Percentiles rank a stretch among this genome's conserved stretches.
These are phyloP conservation scores for Gaeumannomyces sp. DNA, from an alignment of 2,329 filamentous ascomycete genomes.

Conservation along the genomic window DNA sequence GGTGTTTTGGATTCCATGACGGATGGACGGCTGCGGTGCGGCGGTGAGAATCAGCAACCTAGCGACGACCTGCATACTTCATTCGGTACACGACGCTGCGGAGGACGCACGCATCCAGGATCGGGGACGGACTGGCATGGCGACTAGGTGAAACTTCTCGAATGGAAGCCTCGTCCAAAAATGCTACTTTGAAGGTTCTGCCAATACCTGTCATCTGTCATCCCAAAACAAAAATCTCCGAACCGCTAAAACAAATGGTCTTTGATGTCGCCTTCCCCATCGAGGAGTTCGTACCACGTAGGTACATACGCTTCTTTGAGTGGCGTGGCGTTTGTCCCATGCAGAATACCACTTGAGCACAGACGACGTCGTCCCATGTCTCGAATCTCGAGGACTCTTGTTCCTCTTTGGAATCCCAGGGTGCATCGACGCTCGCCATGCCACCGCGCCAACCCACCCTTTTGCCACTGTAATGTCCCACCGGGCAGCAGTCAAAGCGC, in stretches of 20 bases:
- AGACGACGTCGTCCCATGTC: neutral
- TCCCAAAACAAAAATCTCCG: neutral
- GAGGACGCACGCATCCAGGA: neutral
- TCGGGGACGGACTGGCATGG: neutral
- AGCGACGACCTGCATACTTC: neutral
- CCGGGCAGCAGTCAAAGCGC: neutral
- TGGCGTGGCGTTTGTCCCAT: neutral
- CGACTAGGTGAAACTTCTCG: neutral
- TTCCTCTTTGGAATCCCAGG: no score
- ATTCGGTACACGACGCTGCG: neutral
- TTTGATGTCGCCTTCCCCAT: neutral
- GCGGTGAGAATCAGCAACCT: neutral
- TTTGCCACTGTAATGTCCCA: slow-evolving; percentile 1
- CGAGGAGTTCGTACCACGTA: neutral
- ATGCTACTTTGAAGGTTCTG: neutral
- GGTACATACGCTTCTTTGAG: neutral
- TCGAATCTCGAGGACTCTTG: neutral
- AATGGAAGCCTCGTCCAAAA: neutral
- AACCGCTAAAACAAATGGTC: no score
- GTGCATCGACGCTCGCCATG: no score
- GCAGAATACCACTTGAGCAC: neutral
- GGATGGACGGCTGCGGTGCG: neutral
- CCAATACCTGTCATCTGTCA: neutral
- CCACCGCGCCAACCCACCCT: no score
- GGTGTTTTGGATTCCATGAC: slow-evolving; percentile 11